These are phyloP conservation scores for Bremia lactucae DNA, from an alignment of 352 stramenopile genomes.

Conservation along the genomic window DNA sequence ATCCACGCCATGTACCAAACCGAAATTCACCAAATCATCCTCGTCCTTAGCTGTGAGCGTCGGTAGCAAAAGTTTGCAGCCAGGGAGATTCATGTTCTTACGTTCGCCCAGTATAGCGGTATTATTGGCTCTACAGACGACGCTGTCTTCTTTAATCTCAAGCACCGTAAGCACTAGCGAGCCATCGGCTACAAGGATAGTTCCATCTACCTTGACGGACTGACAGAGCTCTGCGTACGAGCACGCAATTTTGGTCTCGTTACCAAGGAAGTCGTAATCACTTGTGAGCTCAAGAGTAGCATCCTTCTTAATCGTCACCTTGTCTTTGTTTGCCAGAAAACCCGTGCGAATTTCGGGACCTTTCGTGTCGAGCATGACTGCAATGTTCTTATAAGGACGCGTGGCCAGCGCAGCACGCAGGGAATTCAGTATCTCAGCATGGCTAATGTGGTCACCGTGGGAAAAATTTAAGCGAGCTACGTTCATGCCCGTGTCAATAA, in stretches of 20 bases:
- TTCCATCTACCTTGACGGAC: constrained; percentile 85
- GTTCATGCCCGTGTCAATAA: constrained; percentile 89
- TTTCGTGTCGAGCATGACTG: constrained; percentile 95
- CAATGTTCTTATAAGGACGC: constrained; percentile 69
- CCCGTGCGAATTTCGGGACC: constrained; percentile 94
- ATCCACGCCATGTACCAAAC: constrained; percentile 92
- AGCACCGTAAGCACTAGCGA: constrained; percentile 86
- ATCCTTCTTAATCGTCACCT: constrained; percentile 51
- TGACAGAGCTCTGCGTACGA: constrained; percentile 90
- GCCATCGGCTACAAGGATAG: constrained; percentile 92
- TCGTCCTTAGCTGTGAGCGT: constrained; percentile 91
- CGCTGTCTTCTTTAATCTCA: constrained; percentile 69
- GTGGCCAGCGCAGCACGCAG: constrained; percentile 45
- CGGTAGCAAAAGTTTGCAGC: constrained; percentile 85
- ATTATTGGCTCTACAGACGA: constrained; percentile 70
- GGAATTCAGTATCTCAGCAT: constrained; percentile 59
- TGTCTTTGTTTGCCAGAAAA: constrained; percentile 36
- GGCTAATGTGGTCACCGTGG: constrained; percentile 90
- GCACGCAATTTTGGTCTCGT: constrained; percentile 42
- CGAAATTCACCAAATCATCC: constrained; percentile 92
- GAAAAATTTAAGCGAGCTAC: constrained; percentile 98
- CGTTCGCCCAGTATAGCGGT: constrained; percentile 79
- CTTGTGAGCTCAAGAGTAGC: constrained; percentile 53
- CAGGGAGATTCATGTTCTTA: constrained; percentile 95
- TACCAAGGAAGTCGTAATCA: constrained; percentile 28